Evolutionary conservation across 2,329 filamentous ascomycete genomes (phyloP).

Genomic region (Paraphoma chrysanthemicola): DNA sequence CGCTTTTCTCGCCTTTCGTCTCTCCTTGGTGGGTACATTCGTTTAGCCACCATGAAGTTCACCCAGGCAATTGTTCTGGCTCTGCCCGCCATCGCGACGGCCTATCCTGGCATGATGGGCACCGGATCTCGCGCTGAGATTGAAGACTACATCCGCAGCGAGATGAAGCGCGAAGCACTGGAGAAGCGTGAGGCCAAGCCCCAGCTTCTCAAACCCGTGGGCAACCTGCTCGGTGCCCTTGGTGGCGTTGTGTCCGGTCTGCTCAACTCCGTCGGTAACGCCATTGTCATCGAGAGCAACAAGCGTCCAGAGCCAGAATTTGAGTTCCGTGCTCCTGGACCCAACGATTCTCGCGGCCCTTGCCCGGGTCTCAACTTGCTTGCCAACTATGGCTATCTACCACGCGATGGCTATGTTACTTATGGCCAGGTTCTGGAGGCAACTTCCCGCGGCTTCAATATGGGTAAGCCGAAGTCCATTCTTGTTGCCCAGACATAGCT

Average conservation of each 20-base stretch:
- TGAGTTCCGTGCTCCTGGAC: constrained; percentile 20
- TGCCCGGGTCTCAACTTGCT: constrained; percentile 62
- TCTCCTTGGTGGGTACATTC: background rate
- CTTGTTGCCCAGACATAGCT: too few relatives aligned
- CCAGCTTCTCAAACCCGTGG: constrained; percentile 12
- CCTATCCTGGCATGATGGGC: constrained; percentile 25
- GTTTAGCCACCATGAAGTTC: constrained; percentile 18
- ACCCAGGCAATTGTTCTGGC: constrained; percentile 12
- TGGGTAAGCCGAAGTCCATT: constrained; percentile 9
- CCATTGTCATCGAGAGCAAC: constrained; percentile 20
- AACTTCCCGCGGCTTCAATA: constrained; percentile 28
- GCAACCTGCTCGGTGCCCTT: constrained; percentile 11
- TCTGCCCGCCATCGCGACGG: constrained; percentile 18
- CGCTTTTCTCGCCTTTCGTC: background rate
- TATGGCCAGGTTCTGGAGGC: constrained; percentile 21
- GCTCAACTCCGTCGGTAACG: constrained; percentile 23
- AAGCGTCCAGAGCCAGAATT: constrained; percentile 29
- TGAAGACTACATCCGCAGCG: constrained; percentile 13
- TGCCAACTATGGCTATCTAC: constrained; percentile 60
- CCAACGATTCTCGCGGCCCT: constrained; percentile 41
- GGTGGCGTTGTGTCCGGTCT: constrained; percentile 19
- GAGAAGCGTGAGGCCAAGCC: constrained; percentile 12
- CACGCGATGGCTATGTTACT: constrained; percentile 49
- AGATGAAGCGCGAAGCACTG: constrained; percentile 13
- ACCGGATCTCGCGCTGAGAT: constrained; percentile 17